Percentiles rank a stretch among this genome's conserved stretches.
phyloP scores from a whole-genome alignment of 2,329 filamentous ascomycete species.

The Torrubiellomyces zombiae region DNA sequence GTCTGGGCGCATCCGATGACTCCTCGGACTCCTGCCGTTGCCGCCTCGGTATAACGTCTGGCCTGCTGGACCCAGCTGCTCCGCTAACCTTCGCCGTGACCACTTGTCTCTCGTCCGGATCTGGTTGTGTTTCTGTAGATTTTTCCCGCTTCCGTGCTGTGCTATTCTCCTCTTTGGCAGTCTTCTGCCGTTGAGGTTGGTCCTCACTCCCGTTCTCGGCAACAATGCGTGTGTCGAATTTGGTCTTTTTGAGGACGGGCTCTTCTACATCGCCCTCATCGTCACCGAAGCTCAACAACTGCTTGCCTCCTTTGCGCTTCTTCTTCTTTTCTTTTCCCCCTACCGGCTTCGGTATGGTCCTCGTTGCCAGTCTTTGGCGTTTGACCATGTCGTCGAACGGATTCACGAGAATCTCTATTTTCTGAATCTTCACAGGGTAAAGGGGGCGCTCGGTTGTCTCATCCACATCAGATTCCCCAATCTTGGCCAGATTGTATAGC shows the following conservation, averaged over 20 bases:
- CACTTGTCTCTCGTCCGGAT: conserved; percentile 7
- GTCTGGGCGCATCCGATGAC: conserved; percentile 11
- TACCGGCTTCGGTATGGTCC: conserved; percentile 19
- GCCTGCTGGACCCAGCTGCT: too few species aligned
- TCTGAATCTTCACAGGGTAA: conserved; percentile 67
- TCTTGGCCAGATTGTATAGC: conserved; percentile 89
- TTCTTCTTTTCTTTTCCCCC: conserved; percentile 39
- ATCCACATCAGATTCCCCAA: conserved; percentile 72
- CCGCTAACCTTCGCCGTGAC: background rate
- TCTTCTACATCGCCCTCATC: conserved; percentile 39
- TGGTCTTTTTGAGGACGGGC: conserved; percentile 55
- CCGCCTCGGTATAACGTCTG: too few species aligned
- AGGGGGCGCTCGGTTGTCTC: conserved; percentile 67
- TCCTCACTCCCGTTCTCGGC: conserved; percentile 26
- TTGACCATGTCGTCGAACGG: conserved; percentile 70
- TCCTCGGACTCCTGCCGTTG: conserved; percentile 7
- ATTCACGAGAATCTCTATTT: conserved; percentile 61
- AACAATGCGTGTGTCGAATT: conserved; percentile 63
- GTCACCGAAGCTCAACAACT: conserved; percentile 62
- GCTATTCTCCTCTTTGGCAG: conserved; percentile 12
- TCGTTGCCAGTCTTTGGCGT: conserved; percentile 39
- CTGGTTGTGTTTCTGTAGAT: conserved; percentile 2
- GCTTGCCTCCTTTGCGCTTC: conserved; percentile 62
- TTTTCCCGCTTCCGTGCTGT: conserved; percentile 15
- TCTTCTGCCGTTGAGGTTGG: conserved; percentile 10